phyloP scores from a whole-genome alignment of 2,329 filamentous ascomycete genomes.

The Colletotrichum liaoningense region DNA sequence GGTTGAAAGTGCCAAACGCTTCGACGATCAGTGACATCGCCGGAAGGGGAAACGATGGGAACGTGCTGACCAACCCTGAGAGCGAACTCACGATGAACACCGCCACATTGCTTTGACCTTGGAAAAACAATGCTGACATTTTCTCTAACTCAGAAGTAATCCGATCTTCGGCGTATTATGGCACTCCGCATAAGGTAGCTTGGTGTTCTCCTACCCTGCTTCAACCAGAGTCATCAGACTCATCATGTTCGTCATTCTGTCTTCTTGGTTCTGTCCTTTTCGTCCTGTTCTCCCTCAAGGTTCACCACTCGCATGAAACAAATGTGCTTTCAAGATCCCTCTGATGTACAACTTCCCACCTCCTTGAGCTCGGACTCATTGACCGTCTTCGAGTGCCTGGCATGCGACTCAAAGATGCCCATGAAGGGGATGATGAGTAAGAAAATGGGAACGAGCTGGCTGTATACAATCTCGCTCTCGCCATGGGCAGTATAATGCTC shows the following conservation, averaged over 20 bases:
- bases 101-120: slow-evolving; percentile 1
- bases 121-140: not conserved
- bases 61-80: not conserved
- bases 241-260: slow-evolving; percentile 5
- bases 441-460: slow-evolving; percentile 37
- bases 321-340: not conserved
- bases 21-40: not conserved
- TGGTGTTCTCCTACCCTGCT: not conserved
- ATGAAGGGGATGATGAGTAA: slow-evolving; percentile 36
- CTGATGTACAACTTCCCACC: not conserved
- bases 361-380: not conserved
- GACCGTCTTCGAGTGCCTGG: slow-evolving; percentile 5
- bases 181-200: not conserved
- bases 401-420: slow-evolving; percentile 33
- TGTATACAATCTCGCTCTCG: slow-evolving; percentile 35
- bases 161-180: slow-evolving; percentile 25
- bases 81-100: slow-evolving; percentile 9
- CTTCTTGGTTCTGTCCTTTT: not conserved
- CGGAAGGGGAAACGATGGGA: not conserved
- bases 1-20: not conserved
- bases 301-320: not conserved
- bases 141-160: not conserved
- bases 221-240: no score
- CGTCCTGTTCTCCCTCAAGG: not conserved
- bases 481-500: not conserved